Percentiles rank a stretch among this genome's conserved stretches.
Conservation (phyloP, 805 yeast genomes). For the Candida khao-thaluensis region DNA sequence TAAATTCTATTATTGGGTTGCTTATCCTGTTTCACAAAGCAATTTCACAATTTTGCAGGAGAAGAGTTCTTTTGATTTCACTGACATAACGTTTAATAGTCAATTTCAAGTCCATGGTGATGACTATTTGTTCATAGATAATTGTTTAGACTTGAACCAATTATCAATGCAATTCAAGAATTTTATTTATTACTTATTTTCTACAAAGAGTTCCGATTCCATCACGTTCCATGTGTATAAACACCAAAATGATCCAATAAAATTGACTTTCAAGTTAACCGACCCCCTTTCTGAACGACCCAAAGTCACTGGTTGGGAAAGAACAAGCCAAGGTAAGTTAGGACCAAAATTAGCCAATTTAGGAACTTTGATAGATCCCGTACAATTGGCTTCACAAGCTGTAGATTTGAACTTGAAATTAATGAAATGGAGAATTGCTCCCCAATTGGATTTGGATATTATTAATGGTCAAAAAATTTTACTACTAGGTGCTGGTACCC, state of each 20-base stretch:
- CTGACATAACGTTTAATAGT: slow-evolving; percentile 36
- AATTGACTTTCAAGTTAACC: slow-evolving; percentile 18
- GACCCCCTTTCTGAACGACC: slow-evolving; percentile 2
- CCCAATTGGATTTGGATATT: slow-evolving; percentile 67
- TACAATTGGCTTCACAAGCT: slow-evolving; percentile 83
- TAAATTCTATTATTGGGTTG: slow-evolving; percentile 87
- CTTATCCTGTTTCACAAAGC: slow-evolving; percentile 58
- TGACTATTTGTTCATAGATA: slow-evolving; percentile 32
- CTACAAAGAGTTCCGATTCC: slow-evolving; percentile 17
- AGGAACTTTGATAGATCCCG: slow-evolving; percentile 77
- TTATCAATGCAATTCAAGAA: slow-evolving; percentile 62
- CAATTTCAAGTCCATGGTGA: slow-evolving; percentile 12
- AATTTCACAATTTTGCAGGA: slow-evolving; percentile 3
- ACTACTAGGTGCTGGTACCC: slow-evolving; percentile 92
- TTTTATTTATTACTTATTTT: slow-evolving; percentile 48
- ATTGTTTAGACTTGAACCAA: slow-evolving; percentile 23
- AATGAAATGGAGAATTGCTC: slow-evolving; percentile 97
- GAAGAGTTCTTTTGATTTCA: slow-evolving; percentile 1
- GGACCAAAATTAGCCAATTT: slow-evolving; percentile 84
- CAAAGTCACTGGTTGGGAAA: slow-evolving; percentile 85
- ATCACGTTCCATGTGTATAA: slow-evolving; percentile 28
- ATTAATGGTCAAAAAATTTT: slow-evolving; percentile 63
- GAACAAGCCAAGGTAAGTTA: slow-evolving; percentile 67
- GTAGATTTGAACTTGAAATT: slow-evolving; percentile 85
- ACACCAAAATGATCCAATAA: slow-evolving; percentile 17